A percentile compares a stretch with the other conserved stretches of the same genome.
These are phyloP conservation scores for Magnolia kwangsiensis DNA, from an alignment of 164 flowering plant species.

Conservation along the genomic window DNA sequence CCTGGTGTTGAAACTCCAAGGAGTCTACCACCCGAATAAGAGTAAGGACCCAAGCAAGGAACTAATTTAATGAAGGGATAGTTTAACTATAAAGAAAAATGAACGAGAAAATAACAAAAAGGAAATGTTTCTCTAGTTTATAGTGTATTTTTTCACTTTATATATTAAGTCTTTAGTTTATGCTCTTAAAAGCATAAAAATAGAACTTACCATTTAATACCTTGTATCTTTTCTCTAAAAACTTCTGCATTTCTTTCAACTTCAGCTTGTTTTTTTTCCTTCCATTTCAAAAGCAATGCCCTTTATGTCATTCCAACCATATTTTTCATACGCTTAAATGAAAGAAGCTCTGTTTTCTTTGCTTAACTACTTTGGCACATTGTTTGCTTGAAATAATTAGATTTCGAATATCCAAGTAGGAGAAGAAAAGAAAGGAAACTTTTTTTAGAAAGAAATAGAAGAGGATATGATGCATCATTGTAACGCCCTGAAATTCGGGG, in stretches of 20 bases:
- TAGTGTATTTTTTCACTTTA: no score
- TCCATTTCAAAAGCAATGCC: conserved; percentile 92
- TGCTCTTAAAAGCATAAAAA: not conserved
- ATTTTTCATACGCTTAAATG: conserved; percentile 96
- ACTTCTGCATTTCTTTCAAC: conserved; percentile 92
- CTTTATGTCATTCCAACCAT: conserved; percentile 83
- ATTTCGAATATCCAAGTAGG: conserved; percentile 63
- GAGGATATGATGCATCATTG: no score
- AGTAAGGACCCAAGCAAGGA: no score
- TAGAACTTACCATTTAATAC: conserved; percentile 72
- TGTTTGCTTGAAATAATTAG: conserved; percentile 98
- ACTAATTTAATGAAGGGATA: not conserved
- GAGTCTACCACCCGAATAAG: no score
- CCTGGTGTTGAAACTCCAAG: no score
- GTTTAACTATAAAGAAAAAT: not conserved
- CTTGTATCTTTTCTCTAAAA: conserved; percentile 90
- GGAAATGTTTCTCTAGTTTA: no score
- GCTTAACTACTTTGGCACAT: conserved; percentile 94
- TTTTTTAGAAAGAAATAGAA: not conserved
- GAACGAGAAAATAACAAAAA: not conserved
- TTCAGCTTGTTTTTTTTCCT: conserved; percentile 90
- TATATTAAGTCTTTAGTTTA: no score
- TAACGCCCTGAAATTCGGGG: no score
- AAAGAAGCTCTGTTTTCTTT: conserved; percentile 91
- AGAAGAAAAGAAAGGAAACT: not conserved